Base-by-base conservation (phyloP, 2,329 filamentous ascomycete species). In the Aspergillus oerlinghausenensis region DNA sequence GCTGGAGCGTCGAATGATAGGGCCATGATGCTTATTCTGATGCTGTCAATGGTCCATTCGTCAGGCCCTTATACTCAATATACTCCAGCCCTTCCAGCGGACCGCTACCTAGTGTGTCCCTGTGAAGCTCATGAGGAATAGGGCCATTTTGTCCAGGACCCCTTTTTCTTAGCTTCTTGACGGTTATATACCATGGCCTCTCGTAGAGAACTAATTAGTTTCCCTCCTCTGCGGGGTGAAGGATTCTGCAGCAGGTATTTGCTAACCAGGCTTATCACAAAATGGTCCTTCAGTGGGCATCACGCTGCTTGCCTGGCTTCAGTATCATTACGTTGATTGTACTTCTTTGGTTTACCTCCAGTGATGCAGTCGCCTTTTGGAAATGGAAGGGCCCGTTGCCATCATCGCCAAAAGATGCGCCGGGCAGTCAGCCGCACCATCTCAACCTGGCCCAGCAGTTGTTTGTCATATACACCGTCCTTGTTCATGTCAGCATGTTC, bases 401-500 rank as follows among this genome's bases (percentile, higher is more conserved):
- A 38, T 38, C 32, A 7, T 17, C 32, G 14, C 32, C 32, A 38
- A 38, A 38, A 38, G 32, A 38, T 38, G 1, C 14, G 14, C 14
- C 14, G 2, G 32, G 32, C 3, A 53, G 2, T 55, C 58, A 10
- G 21, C 50, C 19, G 51, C 43, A 25, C 1, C 49, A 62, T 10
- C 55, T 70, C 38, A 65, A 53, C 19, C 8, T 63, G 2, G 63
- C 67, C 1, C 70, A 71, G 56, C 51, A 55, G 3, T 45, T 84
- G 29, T 88, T 87, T 65, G 80, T 85, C 51, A 85, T 84, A 65
- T 90, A 89, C 72, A 84, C 82, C 52, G 75, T 89, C 19, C 68
- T 87, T 35, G 81, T 89, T 55, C 87, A 90, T 69, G 56, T 84
- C 54, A 75, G 88, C 54, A 85, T 88, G 64, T 82, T 84, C 60